phyloP scores from a whole-genome alignment of 192 early-diverging fungal genomes.

The Podochytrium sp. region DNA sequence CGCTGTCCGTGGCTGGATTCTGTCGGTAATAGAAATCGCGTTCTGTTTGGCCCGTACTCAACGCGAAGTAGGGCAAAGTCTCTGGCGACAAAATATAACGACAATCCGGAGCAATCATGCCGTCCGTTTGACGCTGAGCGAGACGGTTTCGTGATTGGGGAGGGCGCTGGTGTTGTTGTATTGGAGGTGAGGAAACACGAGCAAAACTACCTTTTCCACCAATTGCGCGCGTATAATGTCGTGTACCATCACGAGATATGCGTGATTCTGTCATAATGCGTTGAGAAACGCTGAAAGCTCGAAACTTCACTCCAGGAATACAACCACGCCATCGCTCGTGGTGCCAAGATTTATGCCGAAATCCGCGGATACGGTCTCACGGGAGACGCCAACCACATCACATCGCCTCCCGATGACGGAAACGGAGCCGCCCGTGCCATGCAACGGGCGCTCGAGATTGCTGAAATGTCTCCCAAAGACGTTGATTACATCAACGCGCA shows the following conservation, averaged over 20 bases:
- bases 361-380: constrained; percentile 88
- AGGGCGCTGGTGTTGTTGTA: constrained; percentile 87
- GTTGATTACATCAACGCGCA: constrained; percentile 94
- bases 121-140: constrained; percentile 88
- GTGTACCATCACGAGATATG: neutral
- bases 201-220: too few species aligned
- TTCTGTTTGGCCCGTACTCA: neutral
- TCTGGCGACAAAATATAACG: constrained; percentile 82
- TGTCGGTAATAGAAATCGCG: constrained; percentile 56
- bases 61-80: constrained; percentile 65
- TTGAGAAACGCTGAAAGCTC: too few species aligned
- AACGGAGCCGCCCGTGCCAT: constrained; percentile 87
- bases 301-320: constrained; percentile 52
- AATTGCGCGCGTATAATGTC: too few species aligned
- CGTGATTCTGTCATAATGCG: neutral
- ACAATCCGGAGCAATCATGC: constrained; percentile 76
- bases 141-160: constrained; percentile 93
- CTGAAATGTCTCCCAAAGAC: constrained; percentile 59
- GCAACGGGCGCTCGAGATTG: constrained; percentile 72
- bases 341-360: constrained; percentile 91
- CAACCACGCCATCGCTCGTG: constrained; percentile 81
- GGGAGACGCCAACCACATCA: constrained; percentile 91
- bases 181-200: too few species aligned
- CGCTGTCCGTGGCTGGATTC: constrained; percentile 89
- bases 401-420: constrained; percentile 86